Base-by-base conservation (phyloP, 2,329 filamentous ascomycete species). In the Verruconis gallopava region DNA sequence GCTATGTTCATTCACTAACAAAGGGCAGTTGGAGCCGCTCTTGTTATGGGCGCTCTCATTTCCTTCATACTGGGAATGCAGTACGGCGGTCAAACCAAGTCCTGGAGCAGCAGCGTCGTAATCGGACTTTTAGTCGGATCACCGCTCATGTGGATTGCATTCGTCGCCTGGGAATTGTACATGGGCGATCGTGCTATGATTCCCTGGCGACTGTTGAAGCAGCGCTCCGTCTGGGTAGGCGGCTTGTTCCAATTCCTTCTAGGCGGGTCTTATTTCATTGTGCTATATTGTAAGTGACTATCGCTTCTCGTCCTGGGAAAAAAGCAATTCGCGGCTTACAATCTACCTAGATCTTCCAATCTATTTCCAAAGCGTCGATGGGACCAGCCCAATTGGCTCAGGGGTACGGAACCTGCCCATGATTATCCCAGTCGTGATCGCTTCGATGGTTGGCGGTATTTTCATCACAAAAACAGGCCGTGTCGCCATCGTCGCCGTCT, bases 261-360 rank as follows among this genome's bases (percentile, higher is more conserved):
- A 42, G 33, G 46, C 48, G 60, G 62, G 6, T 38, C 46, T 11
- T 64, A 58, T 42, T 57, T 63, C 43, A 18, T 63, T 12, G 39
- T 61, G 2, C 47, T 68, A 6, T 69, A 67, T 37, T n/a, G n/a
- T n/a, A n/a, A n/a, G n/a, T n/a, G n/a, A n/a, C n/a, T n/a, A n/a
- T n/a, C n/a, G n/a, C n/a, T n/a, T n/a, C n/a, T n/a, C n/a, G n/a
- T n/a, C n/a, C n/a, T n/a, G n/a, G n/a, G n/a, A n/a, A n/a, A n/a
- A n/a, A n/a, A n/a, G n/a, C n/a, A n/a, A n/a, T n/a, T n/a, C n/a
- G n/a, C n/a, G n/a, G n/a, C n/a, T n/a, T n/a, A n/a, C n/a, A n/a
- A n/a, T n/a, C n/a, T n/a, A n/a, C n/a, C n/a, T n/a, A 50, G 68
- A 65, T 47, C 52, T 68, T 1, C 66, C 66, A 5, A 63, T 71